Evolutionary conservation across 257 asterid genomes (phyloP).

Genomic region (Plantago major): DNA sequence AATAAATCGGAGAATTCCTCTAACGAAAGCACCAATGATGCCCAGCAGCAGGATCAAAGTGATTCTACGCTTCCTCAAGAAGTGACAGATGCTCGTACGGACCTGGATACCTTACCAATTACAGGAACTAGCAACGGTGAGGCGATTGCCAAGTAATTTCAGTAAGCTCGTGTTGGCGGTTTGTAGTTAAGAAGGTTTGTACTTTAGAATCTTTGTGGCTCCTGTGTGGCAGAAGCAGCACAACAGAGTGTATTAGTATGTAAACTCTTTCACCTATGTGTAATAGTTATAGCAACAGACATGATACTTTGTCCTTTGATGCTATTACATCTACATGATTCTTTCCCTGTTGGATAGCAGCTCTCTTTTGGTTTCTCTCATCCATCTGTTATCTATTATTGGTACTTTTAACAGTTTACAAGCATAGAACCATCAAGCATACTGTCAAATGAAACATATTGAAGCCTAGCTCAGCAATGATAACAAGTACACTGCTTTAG

Average conservation of each 20-base stretch:
- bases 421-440: too few relatives aligned
- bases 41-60: slow-evolving; percentile 22
- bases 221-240: slow-evolving; percentile 16
- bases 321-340: not conserved
- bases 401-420: too few relatives aligned
- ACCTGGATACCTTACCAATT: slow-evolving; percentile 62
- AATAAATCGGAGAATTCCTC: slow-evolving; percentile 35
- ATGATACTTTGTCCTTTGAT: slow-evolving; percentile 6
- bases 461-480: too few relatives aligned
- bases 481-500: too few relatives aligned
- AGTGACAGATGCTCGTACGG: slow-evolving; percentile 62
- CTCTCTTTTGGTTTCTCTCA: not conserved
- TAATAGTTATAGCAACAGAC: slow-evolving; percentile 16
- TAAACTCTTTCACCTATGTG: slow-evolving; percentile 11
- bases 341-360: too few relatives aligned
- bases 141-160: slow-evolving; percentile 49
- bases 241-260: slow-evolving; percentile 24
- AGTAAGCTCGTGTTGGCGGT: not conserved
- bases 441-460: too few relatives aligned
- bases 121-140: slow-evolving; percentile 43
- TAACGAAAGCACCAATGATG: slow-evolving; percentile 20
- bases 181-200: slow-evolving; percentile 17
- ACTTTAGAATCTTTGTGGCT: slow-evolving; percentile 21
- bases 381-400: too few relatives aligned
- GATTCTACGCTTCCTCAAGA: slow-evolving; percentile 50